Evolutionary conservation across 129 eudicot species (phyloP).

Genomic region (Apium graveolens): DNA sequence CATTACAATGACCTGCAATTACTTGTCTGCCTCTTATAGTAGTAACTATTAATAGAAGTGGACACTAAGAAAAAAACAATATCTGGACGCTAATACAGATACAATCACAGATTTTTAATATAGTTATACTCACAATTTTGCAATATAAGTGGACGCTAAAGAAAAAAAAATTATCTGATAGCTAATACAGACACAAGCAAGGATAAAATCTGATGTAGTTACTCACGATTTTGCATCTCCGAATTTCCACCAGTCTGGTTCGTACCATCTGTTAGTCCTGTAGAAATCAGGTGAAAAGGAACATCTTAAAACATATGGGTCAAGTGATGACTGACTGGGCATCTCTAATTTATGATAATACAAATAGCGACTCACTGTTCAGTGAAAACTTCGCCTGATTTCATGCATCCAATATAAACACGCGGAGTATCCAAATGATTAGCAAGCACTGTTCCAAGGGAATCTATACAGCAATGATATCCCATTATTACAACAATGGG

Average conservation of each 20-base stretch:
- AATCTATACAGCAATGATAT: constrained; percentile 39
- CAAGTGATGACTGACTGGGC: background rate
- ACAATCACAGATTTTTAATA: background rate
- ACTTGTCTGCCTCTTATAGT: background rate
- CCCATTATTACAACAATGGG: background rate
- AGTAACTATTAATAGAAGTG: background rate
- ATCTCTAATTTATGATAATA: background rate
- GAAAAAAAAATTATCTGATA: background rate
- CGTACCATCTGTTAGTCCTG: constrained; percentile 84
- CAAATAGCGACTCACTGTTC: constrained; percentile 51
- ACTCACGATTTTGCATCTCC: constrained; percentile 87
- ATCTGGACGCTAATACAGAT: background rate
- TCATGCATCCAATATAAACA: constrained; percentile 88
- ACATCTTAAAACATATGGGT: background rate
- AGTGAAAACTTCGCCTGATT: constrained; percentile 85
- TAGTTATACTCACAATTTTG: constrained; percentile 54
- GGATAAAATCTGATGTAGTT: background rate
- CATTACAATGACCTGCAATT: background rate
- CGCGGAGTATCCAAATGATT: constrained; percentile 63
- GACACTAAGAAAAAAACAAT: background rate
- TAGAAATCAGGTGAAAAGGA: constrained; percentile 9
- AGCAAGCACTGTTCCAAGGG: constrained; percentile 62
- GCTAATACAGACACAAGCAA: background rate
- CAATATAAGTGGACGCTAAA: background rate
- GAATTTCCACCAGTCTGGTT: constrained; percentile 98